A percentile compares a stretch with the other conserved stretches of the same genome.
Conservation (phyloP, 345 rosid genomes). For the Mangifera indica region DNA sequence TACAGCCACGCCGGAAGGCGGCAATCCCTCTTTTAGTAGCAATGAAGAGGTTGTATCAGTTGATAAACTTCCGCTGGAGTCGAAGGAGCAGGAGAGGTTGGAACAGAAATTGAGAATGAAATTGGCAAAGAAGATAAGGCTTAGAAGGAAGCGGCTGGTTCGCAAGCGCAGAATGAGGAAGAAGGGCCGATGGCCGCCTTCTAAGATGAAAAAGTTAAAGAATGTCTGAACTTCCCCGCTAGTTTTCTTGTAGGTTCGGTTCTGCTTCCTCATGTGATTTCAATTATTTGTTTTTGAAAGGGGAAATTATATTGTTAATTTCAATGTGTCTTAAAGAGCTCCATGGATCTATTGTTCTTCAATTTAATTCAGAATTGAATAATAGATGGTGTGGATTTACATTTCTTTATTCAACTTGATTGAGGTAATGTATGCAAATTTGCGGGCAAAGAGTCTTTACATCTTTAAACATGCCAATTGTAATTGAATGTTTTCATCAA, state of each 20-base stretch:
- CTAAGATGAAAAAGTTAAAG: conserved; percentile 89
- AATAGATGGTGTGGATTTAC: too few species aligned
- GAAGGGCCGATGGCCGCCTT: conserved; percentile 99
- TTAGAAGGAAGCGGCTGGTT: conserved; percentile 76
- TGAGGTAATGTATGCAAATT: background rate
- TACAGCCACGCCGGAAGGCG: conserved; percentile 30
- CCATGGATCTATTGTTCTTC: conserved; percentile 5
- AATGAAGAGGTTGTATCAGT: conserved; percentile 37
- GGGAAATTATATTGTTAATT: background rate
- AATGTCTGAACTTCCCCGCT: conserved; percentile 54
- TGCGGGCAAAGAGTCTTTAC: background rate
- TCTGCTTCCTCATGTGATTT: background rate
- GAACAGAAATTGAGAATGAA: conserved; percentile 88
- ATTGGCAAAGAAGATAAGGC: conserved; percentile 79
- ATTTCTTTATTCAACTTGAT: background rate
- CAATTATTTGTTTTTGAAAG: conserved; percentile 5
- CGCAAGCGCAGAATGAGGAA: conserved; percentile 88
- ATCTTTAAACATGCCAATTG: background rate
- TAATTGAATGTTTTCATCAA: background rate
- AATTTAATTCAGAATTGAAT: conserved; percentile 1
- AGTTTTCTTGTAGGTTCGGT: conserved; percentile 21
- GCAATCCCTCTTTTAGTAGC: background rate
- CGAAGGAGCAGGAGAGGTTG: conserved; percentile 58
- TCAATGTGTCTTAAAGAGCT: background rate
- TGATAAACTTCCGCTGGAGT: conserved; percentile 70